Base-by-base conservation (phyloP, 2,329 filamentous ascomycete genomes). In the Westerdykella sp. region DNA sequence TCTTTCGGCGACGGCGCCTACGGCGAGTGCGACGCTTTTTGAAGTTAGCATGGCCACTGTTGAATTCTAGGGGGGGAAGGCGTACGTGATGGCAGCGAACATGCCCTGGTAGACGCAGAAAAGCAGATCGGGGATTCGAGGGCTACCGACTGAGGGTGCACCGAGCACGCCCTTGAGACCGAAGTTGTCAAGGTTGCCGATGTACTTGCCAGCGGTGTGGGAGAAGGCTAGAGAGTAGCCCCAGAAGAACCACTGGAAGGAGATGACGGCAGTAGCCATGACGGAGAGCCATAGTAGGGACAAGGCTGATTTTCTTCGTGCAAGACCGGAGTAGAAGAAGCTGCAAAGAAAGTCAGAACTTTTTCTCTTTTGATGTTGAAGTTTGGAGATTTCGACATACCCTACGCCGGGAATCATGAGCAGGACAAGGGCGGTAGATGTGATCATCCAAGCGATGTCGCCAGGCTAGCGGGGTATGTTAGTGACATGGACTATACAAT, bases 191-290 rank as follows among this genome's bases (percentile, higher is more conserved):
- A 95, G 73, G 56, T 89, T 76, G 45, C 88, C 88, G 49, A 95
- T 86, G 65, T 80, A 95, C 34, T 73, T 78, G 37, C 83, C 82
- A 21, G 85, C 84, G 2, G 77, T 75, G 68, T 91, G 87, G 13
- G 87, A 93, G 65, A 90, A 93, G 38, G 85, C 80, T 10, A 93
- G 70, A 4, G 85, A 89, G 65, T 87, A 95, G 38, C 88, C 88
- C 88, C 88, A 95, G 74, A 95, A 91, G 74, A 94, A 95, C 88
- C 89, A 95, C 63, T 95, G 87, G 70, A 95, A 94, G 39, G 81
- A 83, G 47, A 89, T 80, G 51, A 94, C 80, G 10, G 80, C 85
- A 4, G 84, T 79, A 13, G 86, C 83, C 72, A 95, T 84, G 72
- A 95, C 79, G 12, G 86, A 86, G 4, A 95, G 77, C 77, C 87